Evolutionary conservation across 768 basidiomycete species (phyloP).

Genomic region (Steccherinum ochraceum): DNA sequence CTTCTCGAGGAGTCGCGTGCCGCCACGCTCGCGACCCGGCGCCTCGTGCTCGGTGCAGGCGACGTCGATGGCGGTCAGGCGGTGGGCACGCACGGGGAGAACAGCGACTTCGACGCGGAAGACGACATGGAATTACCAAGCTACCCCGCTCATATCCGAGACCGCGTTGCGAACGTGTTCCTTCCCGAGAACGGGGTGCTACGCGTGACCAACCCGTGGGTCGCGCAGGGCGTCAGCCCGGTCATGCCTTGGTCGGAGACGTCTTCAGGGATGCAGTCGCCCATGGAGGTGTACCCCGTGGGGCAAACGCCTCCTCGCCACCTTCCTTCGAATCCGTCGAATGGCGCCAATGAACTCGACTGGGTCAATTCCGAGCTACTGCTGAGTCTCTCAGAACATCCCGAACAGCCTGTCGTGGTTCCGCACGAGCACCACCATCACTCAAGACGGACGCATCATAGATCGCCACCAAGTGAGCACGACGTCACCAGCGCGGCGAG

Average conservation of each 20-base stretch:
- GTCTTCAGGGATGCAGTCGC: conserved; percentile 17
- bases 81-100: conserved; percentile 13
- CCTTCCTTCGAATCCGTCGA: conserved; percentile 29
- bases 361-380: conserved; percentile 87
- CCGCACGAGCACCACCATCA: conserved; percentile 5
- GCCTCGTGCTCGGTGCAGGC: conserved; percentile 48
- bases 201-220: conserved; percentile 62
- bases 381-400: conserved; percentile 45
- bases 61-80: conserved; percentile 26
- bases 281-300: conserved; percentile 10
- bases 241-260: conserved; percentile 17
- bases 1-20: conserved; percentile 71
- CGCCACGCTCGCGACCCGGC: conserved; percentile 68
- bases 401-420: conserved; percentile 22
- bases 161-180: conserved; percentile 79
- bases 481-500: conserved; percentile 15
- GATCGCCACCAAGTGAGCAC: conserved; percentile 14
- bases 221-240: conserved; percentile 36
- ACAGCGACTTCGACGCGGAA: conserved; percentile 33
- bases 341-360: conserved; percentile 44
- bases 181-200: conserved; percentile 56
- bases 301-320: conserved; percentile 11
- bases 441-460: background rate
- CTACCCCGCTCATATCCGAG: conserved; percentile 84
- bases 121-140: conserved; percentile 78